phyloP scores from a whole-genome alignment of 768 basidiomycete species.

The Boletus rubroflammeus region DNA sequence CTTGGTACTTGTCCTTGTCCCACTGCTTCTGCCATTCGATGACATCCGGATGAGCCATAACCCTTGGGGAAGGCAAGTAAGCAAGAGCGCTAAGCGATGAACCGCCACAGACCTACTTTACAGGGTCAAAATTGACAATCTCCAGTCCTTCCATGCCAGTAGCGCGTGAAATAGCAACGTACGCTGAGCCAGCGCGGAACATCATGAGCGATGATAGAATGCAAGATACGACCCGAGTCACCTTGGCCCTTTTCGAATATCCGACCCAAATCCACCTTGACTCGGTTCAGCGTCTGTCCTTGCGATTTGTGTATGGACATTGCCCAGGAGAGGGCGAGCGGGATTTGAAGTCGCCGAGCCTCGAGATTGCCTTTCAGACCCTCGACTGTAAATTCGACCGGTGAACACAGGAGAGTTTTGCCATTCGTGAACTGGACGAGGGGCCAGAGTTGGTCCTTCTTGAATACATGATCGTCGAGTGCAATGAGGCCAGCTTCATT shows the following conservation, averaged over 20 bases:
- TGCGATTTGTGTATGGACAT: slow-evolving; percentile 99
- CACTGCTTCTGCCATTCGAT: slow-evolving; percentile 31
- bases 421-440: slow-evolving; percentile 36
- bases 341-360: slow-evolving; percentile 51
- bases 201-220: background rate
- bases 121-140: slow-evolving; percentile 34
- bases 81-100: background rate
- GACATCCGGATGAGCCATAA: slow-evolving; percentile 36
- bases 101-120: slow-evolving; percentile 21
- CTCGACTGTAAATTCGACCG: slow-evolving; percentile 34
- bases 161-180: slow-evolving; percentile 39
- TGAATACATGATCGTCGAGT: slow-evolving; percentile 12
- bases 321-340: slow-evolving; percentile 89
- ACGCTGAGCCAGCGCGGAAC: slow-evolving; percentile 19
- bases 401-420: slow-evolving; percentile 27
- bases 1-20: slow-evolving; percentile 23
- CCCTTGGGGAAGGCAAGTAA: slow-evolving; percentile 20
- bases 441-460: slow-evolving; percentile 27
- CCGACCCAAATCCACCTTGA: slow-evolving; percentile 86
- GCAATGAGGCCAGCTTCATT: slow-evolving; percentile 14
- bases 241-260: slow-evolving; percentile 85
- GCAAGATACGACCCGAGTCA: slow-evolving; percentile 7
- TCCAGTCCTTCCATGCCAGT: slow-evolving; percentile 40
- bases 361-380: slow-evolving; percentile 34
- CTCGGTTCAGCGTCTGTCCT: slow-evolving; percentile 91